Evolutionary conservation across 495 filamentous ascomycete genomes (phyloP).

Genomic region (Penicillium odoratum): DNA sequence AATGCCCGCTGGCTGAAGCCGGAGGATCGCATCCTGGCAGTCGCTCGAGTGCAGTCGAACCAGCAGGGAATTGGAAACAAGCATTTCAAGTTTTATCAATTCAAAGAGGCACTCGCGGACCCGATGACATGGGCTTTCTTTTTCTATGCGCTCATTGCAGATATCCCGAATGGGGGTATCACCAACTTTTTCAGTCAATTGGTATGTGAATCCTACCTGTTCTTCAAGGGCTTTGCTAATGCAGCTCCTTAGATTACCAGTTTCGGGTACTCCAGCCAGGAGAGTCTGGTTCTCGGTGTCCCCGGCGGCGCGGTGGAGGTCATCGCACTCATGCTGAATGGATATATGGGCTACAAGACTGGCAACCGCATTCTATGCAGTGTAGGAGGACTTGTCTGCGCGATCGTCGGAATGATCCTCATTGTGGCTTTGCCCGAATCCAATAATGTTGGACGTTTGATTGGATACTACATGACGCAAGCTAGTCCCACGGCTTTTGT

Average conservation of each 20-base stretch:
- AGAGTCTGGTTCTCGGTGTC: slow-evolving; percentile 65
- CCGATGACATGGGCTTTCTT: slow-evolving; percentile 67
- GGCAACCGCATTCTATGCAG: slow-evolving; percentile 55
- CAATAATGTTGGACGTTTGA: slow-evolving; percentile 59
- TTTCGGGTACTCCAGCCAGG: slow-evolving; percentile 54
- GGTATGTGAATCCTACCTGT: slow-evolving; percentile 27
- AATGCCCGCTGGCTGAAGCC: slow-evolving; percentile 66
- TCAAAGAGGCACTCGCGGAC: slow-evolving; percentile 58
- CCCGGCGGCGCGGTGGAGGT: slow-evolving; percentile 69
- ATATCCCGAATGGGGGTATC: slow-evolving; percentile 69
- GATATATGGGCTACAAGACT: slow-evolving; percentile 59
- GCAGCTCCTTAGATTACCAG: slow-evolving; percentile 29
- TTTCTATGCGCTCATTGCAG: slow-evolving; percentile 58
- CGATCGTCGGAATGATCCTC: slow-evolving; percentile 58
- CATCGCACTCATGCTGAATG: slow-evolving; percentile 57
- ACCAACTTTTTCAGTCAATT: slow-evolving; percentile 71
- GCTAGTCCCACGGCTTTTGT: slow-evolving; percentile 53
- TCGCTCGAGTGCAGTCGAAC: slow-evolving; percentile 62
- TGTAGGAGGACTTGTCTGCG: slow-evolving; percentile 36
- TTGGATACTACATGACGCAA: slow-evolving; percentile 65
- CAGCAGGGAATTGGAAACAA: slow-evolving; percentile 71
- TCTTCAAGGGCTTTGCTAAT: slow-evolving; percentile 28
- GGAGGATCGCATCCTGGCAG: slow-evolving; percentile 58
- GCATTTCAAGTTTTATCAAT: slow-evolving; percentile 64
- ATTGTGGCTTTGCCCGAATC: slow-evolving; percentile 63